These are phyloP conservation scores for Xylaria cubensis DNA, from an alignment of 495 filamentous ascomycete species.

Conservation along the genomic window DNA sequence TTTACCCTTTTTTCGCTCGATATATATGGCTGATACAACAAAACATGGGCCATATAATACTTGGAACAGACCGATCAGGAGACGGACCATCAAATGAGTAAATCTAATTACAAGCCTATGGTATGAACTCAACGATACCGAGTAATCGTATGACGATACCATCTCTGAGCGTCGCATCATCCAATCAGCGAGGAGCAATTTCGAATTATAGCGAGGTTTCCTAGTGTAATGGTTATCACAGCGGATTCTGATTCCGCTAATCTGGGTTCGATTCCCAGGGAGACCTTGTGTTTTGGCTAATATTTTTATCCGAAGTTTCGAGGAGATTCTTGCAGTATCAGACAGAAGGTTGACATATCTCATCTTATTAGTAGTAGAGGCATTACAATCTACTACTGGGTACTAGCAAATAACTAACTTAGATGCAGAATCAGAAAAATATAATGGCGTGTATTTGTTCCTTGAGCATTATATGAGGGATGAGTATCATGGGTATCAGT, in stretches of 20 bases:
- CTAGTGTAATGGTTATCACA: constrained; percentile 35
- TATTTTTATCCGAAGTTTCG: not conserved
- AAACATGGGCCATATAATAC: not conserved
- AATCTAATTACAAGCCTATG: not conserved
- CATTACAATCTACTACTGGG: not conserved
- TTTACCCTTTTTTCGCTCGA: not conserved
- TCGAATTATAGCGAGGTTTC: constrained; percentile 12
- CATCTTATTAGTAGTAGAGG: not conserved
- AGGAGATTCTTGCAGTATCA: not conserved
- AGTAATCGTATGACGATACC: not conserved
- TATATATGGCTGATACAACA: not conserved
- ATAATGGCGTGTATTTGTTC: not conserved
- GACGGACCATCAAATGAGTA: not conserved
- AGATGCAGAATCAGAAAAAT: not conserved
- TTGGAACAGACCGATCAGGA: not conserved
- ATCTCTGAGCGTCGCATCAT: not conserved
- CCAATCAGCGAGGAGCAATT: not conserved
- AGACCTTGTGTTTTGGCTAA: constrained; percentile 13
- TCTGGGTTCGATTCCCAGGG: constrained; percentile 34
- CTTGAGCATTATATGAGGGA: not conserved
- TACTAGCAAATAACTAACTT: not conserved
- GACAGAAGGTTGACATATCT: not conserved
- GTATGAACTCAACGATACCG: not conserved
- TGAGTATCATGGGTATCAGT: not conserved
- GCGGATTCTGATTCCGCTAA: constrained; percentile 33